Base-by-base conservation (phyloP, 805 yeast species). In the Lachancea kluyveri region DNA sequence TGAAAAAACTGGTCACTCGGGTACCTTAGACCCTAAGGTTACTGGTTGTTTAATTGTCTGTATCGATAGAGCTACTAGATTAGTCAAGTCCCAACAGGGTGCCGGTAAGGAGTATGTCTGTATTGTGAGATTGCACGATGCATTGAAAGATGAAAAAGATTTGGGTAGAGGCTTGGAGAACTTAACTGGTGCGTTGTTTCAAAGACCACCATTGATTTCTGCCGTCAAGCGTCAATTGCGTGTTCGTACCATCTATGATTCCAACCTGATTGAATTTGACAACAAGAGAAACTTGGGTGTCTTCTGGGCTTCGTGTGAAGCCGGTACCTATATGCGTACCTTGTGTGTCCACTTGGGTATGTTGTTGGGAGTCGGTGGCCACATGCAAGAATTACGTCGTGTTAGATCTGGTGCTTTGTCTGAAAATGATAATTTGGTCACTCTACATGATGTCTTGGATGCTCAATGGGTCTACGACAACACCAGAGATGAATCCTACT, bases 101-200 rank as follows among this genome's bases (percentile, higher is more conserved):
- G 98, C 98, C 28, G 98, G 98, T 74, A 92, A 92, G 64, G 98
- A 92, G 78, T 92, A 92, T 67, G 98, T 92, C 35, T 92, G 97
- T 71, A 86, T 92, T 48, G 92, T 85, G 37, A 79, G 97, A 70
- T 72, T 92, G 52, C 98, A 92, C 62, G 96, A 90, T 45, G 87
- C 87, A 41, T 70, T 92, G 46, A 77, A 83, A 48, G 95, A 87
- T 48, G 92, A 83, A 55, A 86, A 86, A 60, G 95, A 81, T 42
- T 71, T 92, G 64, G 85, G 79, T 33, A 79, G 94, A 54, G 69
- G 84, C 17, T 71, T 92, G 47, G 98, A 92, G 67, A 86, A 87
- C 62, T 73, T 92, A 57, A 92, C 98, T 39, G 98, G 98, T 70
- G 98, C 98, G 41, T 70, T 92, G 48, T 92, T 92, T 76, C 98